A percentile compares a stretch with the other conserved stretches of the same genome.
Evolutionary conservation across 345 rosid genomes (phyloP).

Genomic region (Euphorbia pulcherrima): DNA sequence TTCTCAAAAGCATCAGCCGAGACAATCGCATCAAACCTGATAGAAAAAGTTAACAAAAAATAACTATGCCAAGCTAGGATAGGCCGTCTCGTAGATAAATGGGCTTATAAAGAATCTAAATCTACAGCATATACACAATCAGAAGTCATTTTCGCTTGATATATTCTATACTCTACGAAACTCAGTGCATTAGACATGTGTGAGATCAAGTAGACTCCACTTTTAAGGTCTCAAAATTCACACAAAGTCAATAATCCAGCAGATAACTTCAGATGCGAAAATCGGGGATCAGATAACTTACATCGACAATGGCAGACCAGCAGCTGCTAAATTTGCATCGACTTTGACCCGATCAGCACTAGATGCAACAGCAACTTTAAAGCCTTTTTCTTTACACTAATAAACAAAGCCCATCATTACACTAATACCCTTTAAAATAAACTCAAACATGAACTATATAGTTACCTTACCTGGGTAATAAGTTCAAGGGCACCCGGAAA

Average conservation of each 20-base stretch:
- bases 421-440: not conserved
- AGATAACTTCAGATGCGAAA: not conserved
- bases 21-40: slow-evolving; percentile 95
- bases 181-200: not conserved
- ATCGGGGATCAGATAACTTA: slow-evolving; percentile 30
- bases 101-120: not conserved
- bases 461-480: slow-evolving; percentile 57
- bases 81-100: not conserved
- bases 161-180: not conserved
- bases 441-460: slow-evolving; percentile 2
- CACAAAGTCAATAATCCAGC: not conserved
- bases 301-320: slow-evolving; percentile 67
- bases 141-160: not conserved
- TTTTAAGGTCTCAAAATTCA: not conserved
- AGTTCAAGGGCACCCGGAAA: slow-evolving; percentile 94
- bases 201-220: not conserved
- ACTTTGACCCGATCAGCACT: slow-evolving; percentile 97
- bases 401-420: slow-evolving; percentile 11
- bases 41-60: slow-evolving; percentile 15
- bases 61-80: not conserved
- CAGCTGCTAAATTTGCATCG: slow-evolving; percentile 89
- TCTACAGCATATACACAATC: not conserved
- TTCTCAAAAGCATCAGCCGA: slow-evolving; percentile 98
- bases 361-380: slow-evolving; percentile 93
- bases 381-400: slow-evolving; percentile 82